phyloP scores from a whole-genome alignment of 2,329 filamentous ascomycete genomes.

The Ilyonectria mors-panacis region DNA sequence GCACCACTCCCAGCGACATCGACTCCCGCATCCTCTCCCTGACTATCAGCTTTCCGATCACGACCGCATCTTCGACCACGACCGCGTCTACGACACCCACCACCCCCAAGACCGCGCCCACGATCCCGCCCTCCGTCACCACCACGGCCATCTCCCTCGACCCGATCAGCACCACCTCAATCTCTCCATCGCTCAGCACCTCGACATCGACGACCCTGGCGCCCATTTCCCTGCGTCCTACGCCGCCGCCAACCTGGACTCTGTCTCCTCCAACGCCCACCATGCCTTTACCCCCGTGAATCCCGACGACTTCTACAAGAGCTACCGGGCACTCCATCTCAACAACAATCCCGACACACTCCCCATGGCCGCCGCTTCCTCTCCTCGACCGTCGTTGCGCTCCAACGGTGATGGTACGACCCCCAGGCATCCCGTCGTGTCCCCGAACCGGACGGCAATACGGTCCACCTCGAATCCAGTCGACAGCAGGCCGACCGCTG shows the following conservation, averaged over 20 bases:
- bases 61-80: slow-evolving; percentile 44
- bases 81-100: slow-evolving; percentile 37
- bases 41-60: slow-evolving; percentile 49
- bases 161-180: slow-evolving; percentile 37
- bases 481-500: slow-evolving; percentile 58
- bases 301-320: slow-evolving; percentile 71
- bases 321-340: slow-evolving; percentile 59
- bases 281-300: slow-evolving; percentile 62
- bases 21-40: slow-evolving; percentile 47
- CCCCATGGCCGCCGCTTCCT: slow-evolving; percentile 57
- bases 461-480: slow-evolving; percentile 72
- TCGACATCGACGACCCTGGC: slow-evolving; percentile 37
- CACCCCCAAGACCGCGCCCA: slow-evolving; percentile 35
- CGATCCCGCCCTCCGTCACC: slow-evolving; percentile 31
- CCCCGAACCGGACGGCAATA: slow-evolving; percentile 57
- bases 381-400: slow-evolving; percentile 61
- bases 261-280: slow-evolving; percentile 45
- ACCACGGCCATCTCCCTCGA: slow-evolving; percentile 20
- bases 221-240: slow-evolving; percentile 43
- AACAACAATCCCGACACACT: slow-evolving; percentile 53
- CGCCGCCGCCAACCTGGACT: slow-evolving; percentile 40
- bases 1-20: slow-evolving; percentile 50
- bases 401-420: slow-evolving; percentile 67
- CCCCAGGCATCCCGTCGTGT: slow-evolving; percentile 62
- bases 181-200: slow-evolving; percentile 42